Evolutionary conservation across 345 rosid genomes (phyloP).

Genomic region (Heritiera littoralis): DNA sequence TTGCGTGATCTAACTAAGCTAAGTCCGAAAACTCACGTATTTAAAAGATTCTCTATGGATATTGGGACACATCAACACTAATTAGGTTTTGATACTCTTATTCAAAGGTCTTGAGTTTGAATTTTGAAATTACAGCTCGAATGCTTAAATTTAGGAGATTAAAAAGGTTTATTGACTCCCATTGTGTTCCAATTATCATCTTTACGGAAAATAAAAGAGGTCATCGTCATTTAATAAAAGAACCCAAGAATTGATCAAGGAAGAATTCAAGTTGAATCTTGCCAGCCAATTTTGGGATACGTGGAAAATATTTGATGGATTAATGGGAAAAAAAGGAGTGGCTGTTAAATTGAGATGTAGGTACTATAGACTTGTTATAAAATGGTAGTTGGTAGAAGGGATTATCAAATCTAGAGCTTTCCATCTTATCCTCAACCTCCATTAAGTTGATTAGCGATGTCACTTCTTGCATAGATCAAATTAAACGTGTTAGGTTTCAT

Average conservation of each 20-base stretch:
- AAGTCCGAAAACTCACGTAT: too few species aligned
- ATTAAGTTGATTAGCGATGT: slow-evolving; percentile 19
- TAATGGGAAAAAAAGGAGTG: neutral
- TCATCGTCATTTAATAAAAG: neutral
- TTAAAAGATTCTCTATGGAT: too few species aligned
- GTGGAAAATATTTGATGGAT: neutral
- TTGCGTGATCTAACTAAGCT: too few species aligned
- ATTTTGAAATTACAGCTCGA: too few species aligned
- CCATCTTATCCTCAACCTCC: slow-evolving; percentile 20
- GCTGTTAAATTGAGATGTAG: neutral
- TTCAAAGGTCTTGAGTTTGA: too few species aligned
- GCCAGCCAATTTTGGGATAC: neutral
- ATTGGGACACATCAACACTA: too few species aligned
- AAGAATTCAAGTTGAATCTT: neutral
- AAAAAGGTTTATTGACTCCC: neutral
- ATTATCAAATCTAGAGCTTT: slow-evolving; percentile 4
- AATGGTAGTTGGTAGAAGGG: neutral
- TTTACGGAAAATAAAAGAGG: neutral
- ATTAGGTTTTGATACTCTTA: too few species aligned
- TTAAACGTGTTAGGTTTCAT: slow-evolving; percentile 14
- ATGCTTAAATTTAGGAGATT: too few species aligned
- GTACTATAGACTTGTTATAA: neutral
- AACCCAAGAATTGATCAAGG: neutral
- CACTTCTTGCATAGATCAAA: slow-evolving; percentile 7
- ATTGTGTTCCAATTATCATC: neutral